These are phyloP conservation scores for Moricandia moricandioides DNA, from an alignment of 345 rosid genomes.

Conservation along the genomic window DNA sequence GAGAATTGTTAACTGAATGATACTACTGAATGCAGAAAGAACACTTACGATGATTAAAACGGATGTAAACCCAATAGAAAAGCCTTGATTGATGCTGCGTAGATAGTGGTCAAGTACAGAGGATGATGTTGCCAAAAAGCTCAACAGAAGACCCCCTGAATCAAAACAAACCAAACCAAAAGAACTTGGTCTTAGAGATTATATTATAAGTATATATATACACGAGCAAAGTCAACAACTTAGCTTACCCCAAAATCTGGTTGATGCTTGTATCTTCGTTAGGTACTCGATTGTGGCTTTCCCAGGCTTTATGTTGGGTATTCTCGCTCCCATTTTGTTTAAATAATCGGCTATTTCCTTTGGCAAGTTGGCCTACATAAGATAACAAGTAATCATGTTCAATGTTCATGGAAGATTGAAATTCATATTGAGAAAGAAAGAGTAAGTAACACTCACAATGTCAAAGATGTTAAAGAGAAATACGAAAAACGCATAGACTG, in stretches of 20 bases:
- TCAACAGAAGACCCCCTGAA: slow-evolving; percentile 79
- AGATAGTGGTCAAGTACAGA: slow-evolving; percentile 77
- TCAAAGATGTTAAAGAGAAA: slow-evolving; percentile 92
- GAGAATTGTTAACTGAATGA: not conserved
- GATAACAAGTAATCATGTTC: not conserved
- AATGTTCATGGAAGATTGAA: slow-evolving; percentile 15
- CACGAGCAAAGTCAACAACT: not conserved
- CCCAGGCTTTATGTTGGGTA: slow-evolving; percentile 91
- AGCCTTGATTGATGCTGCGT: slow-evolving; percentile 75
- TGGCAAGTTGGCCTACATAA: slow-evolving; percentile 84
- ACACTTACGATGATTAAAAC: slow-evolving; percentile 77
- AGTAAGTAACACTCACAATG: slow-evolving; percentile 62
- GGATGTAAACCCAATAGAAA: slow-evolving; percentile 84
- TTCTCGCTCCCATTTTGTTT: slow-evolving; percentile 98
- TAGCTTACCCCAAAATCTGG: slow-evolving; percentile 91
- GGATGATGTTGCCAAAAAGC: slow-evolving; percentile 85
- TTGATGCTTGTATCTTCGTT: slow-evolving; percentile 83
- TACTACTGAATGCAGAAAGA: not conserved
- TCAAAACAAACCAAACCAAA: slow-evolving; percentile 4
- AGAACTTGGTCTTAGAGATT: slow-evolving; percentile 1
- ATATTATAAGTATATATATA: too few species aligned
- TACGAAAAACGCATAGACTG: slow-evolving; percentile 83
- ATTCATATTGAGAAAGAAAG: not conserved
- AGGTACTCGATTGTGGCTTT: slow-evolving; percentile 88
- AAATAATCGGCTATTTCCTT: slow-evolving; percentile 95